Evolutionary conservation across 352 stramenopile genomes (phyloP).

Genomic region (Globisporangium sylvaticum): DNA sequence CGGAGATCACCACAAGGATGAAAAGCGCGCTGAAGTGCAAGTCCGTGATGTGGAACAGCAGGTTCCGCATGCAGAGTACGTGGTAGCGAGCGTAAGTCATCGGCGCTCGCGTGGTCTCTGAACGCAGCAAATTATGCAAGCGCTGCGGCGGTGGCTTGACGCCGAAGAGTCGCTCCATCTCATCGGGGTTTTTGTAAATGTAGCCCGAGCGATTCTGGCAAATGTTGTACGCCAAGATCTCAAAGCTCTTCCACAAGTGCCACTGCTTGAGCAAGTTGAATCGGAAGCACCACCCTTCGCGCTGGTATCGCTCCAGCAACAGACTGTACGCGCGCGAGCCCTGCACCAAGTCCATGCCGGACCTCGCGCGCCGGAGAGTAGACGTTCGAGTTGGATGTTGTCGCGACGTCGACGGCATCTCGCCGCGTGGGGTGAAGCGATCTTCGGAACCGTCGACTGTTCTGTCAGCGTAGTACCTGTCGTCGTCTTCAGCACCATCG

Average conservation of each 20-base stretch:
- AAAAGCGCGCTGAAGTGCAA: conserved; percentile 76
- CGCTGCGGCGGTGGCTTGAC: conserved; percentile 21
- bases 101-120: conserved; percentile 22
- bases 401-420: conserved; percentile 6
- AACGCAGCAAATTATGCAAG: conserved; percentile 11
- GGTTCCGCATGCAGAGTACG: conserved; percentile 82
- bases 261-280: conserved; percentile 83
- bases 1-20: conserved; percentile 64
- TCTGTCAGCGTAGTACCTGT: conserved; percentile 20
- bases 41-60: conserved; percentile 79
- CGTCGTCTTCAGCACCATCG: conserved; percentile 18
- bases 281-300: conserved; percentile 74
- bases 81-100: conserved; percentile 78
- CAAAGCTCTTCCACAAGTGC: conserved; percentile 85
- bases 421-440: conserved; percentile 12
- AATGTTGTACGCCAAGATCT: conserved; percentile 87
- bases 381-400: conserved; percentile 16
- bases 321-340: conserved; percentile 71
- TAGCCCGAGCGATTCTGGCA: conserved; percentile 84
- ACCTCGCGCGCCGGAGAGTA: conserved; percentile 38
- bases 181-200: conserved; percentile 85
- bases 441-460: conserved; percentile 26
- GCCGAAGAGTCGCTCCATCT: conserved; percentile 82
- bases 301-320: conserved; percentile 70
- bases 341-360: conserved; percentile 74